Percentiles rank a stretch among this genome's conserved stretches.
These are phyloP conservation scores for Suhomyces yuchorum DNA, from an alignment of 1,139 yeast species.

Conservation along the genomic window DNA sequence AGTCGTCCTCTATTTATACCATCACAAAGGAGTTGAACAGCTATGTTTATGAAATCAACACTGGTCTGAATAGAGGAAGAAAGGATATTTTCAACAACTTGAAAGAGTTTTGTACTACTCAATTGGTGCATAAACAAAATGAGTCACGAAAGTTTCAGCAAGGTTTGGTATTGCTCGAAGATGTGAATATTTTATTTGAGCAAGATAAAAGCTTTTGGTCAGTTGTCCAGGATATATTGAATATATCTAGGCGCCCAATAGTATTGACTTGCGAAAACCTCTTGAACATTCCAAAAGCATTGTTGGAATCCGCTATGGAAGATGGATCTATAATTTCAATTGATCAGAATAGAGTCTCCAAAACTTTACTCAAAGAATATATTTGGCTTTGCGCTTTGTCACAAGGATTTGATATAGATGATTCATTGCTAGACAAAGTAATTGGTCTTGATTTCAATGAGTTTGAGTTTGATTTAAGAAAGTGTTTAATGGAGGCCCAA, in stretches of 20 bases:
- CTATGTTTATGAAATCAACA: slow-evolving; percentile 79
- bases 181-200: slow-evolving; percentile 80
- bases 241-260: slow-evolving; percentile 75
- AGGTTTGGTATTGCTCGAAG: slow-evolving; percentile 79
- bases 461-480: slow-evolving; percentile 53
- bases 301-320: slow-evolving; percentile 48
- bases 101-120: slow-evolving; percentile 83
- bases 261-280: slow-evolving; percentile 70
- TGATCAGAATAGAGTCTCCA: slow-evolving; percentile 24
- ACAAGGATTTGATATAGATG: slow-evolving; percentile 39
- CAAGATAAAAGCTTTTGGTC: slow-evolving; percentile 83
- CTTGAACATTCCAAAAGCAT: slow-evolving; percentile 53
- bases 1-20: slow-evolving; percentile 74
- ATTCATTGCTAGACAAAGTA: slow-evolving; percentile 32
- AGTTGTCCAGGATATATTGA: slow-evolving; percentile 63
- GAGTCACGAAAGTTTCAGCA: slow-evolving; percentile 48
- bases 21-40: slow-evolving; percentile 66
- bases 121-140: slow-evolving; percentile 58
- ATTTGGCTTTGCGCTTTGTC: slow-evolving; percentile 44
- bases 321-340: slow-evolving; percentile 41
- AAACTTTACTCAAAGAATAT: slow-evolving; percentile 31
- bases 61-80: slow-evolving; percentile 70
- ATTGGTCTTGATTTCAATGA: slow-evolving; percentile 24
- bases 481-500: slow-evolving; percentile 57
- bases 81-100: slow-evolving; percentile 67